A percentile compares a stretch with the other conserved stretches of the same genome.
These are phyloP conservation scores for Pseudofabraea citricarpa DNA, from an alignment of 2,329 filamentous ascomycete genomes.

Conservation along the genomic window DNA sequence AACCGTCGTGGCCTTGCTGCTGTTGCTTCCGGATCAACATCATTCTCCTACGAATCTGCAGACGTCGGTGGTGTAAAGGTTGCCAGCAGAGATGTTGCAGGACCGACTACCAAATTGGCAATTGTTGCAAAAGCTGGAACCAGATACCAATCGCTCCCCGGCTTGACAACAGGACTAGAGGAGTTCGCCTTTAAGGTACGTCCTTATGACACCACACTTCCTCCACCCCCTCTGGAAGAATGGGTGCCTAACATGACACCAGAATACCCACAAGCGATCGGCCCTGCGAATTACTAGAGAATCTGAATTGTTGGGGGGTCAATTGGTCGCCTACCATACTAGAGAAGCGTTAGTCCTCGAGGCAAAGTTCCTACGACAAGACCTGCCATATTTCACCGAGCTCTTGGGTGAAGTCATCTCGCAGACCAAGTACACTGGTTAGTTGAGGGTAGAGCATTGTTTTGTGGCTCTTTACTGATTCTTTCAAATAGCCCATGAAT, in stretches of 20 bases:
- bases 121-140: constrained; percentile 93
- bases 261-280: constrained; percentile 85
- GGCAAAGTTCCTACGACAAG: constrained; percentile 91
- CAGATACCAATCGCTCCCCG: constrained; percentile 84
- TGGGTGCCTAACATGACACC: too few species aligned
- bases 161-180: constrained; percentile 83
- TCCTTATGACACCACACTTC: too few species aligned
- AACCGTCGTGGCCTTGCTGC: constrained; percentile 59
- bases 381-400: constrained; percentile 97
- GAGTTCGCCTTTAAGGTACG: constrained; percentile 92
- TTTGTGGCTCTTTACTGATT: constrained; percentile 6
- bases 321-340: constrained; percentile 83
- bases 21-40: constrained; percentile 60
- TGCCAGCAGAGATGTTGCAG: constrained; percentile 82
- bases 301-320: constrained; percentile 88
- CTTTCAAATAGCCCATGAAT: constrained; percentile 67
- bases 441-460: constrained; percentile 28
- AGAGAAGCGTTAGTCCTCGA: constrained; percentile 89
- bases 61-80: constrained; percentile 88
- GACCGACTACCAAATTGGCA: constrained; percentile 85
- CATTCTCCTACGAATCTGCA: constrained; percentile 82
- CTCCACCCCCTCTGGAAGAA: too few species aligned
- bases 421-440: constrained; percentile 79
- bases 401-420: constrained; percentile 87
- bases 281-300: constrained; percentile 92